Conservation (phyloP, 495 filamentous ascomycete genomes). For the Pyrenula massariospora region DNA sequence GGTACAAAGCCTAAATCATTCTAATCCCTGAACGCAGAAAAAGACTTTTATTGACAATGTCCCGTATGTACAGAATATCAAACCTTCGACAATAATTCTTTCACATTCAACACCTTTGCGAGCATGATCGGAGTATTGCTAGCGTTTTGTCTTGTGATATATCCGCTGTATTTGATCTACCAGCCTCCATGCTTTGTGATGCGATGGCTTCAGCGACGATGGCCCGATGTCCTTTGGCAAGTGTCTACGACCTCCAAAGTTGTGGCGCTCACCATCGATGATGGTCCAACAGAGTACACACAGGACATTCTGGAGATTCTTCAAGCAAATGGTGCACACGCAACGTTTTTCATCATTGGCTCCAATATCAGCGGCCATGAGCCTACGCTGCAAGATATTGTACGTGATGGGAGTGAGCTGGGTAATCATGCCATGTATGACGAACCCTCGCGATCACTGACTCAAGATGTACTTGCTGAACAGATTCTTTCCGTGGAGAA, state of each 20-base stretch:
- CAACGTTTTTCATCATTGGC: constrained; percentile 75
- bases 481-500: constrained; percentile 30
- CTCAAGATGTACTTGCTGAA: constrained; percentile 18
- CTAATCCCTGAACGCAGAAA: no score
- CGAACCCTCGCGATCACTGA: constrained; percentile 48
- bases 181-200: constrained; percentile 61
- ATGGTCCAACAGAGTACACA: constrained; percentile 66
- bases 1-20: no score
- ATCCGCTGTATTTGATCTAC: constrained; percentile 58
- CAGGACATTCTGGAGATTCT: constrained; percentile 56
- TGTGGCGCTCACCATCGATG: constrained; percentile 76
- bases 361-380: constrained; percentile 54
- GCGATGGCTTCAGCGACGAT: constrained; percentile 51
- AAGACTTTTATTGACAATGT: no score
- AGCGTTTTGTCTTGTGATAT: constrained; percentile 31
- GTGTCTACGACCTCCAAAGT: constrained; percentile 43
- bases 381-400: constrained; percentile 42
- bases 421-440: constrained; percentile 83
- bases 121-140: constrained; percentile 37
- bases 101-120: no score
- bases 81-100: no score
- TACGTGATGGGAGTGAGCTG: constrained; percentile 57
- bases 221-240: constrained; percentile 68
- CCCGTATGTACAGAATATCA: no score
- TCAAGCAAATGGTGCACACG: constrained; percentile 40